A percentile compares a stretch with the other conserved stretches of the same genome.
phyloP scores from a whole-genome alignment of 305 asterid species.

The Ilex paraguariensis region DNA sequence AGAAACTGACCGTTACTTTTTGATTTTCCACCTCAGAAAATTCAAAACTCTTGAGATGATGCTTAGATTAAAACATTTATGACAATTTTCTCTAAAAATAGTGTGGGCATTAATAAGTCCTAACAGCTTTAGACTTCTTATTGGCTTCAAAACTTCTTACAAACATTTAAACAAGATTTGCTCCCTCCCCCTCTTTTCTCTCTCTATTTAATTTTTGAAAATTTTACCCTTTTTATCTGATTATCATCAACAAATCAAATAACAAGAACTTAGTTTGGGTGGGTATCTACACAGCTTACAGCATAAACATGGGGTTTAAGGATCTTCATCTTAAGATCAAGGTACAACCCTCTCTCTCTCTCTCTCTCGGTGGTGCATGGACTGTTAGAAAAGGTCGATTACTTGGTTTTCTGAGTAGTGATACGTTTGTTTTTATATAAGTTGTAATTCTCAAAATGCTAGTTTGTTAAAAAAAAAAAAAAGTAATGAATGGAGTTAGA shows the following conservation, averaged over 20 bases:
- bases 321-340: slow-evolving; percentile 29
- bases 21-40: neutral
- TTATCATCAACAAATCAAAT: neutral
- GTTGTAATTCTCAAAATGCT: too few species aligned
- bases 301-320: slow-evolving; percentile 34
- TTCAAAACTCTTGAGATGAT: neutral
- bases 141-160: slow-evolving; percentile 2
- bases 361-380: neutral
- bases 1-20: neutral
- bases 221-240: neutral
- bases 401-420: too few species aligned
- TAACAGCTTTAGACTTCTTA: slow-evolving; percentile 10
- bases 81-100: neutral
- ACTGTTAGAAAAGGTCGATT: too few species aligned
- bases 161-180: neutral
- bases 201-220: slow-evolving; percentile 3
- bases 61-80: neutral
- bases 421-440: too few species aligned
- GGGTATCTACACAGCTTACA: neutral
- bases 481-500: too few species aligned
- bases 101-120: neutral
- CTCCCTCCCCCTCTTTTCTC: neutral
- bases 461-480: too few species aligned
- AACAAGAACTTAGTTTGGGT: neutral
- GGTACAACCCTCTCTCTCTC: slow-evolving; percentile 3